Evolutionary conservation across 257 asterid species (phyloP).

Genomic region (Nicotiana undulata): DNA sequence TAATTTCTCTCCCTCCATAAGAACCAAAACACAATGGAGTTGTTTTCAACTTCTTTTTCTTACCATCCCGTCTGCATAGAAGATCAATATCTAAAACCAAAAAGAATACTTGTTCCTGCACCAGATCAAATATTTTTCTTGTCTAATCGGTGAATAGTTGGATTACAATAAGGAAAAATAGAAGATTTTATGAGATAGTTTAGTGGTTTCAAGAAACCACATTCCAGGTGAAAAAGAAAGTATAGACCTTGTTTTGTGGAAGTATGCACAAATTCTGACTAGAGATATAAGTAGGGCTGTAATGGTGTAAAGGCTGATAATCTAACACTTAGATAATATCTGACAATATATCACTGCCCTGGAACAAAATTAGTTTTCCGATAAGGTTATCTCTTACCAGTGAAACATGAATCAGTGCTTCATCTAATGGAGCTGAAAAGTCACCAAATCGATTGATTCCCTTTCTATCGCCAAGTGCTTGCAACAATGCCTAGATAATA

Average conservation of each 20-base stretch:
- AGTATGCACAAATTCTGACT: not conserved
- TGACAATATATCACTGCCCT: not conserved
- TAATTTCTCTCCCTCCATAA: not conserved
- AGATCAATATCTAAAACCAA: not conserved
- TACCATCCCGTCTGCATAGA: not conserved
- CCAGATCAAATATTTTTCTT: not conserved
- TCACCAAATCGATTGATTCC: slow-evolving; percentile 93
- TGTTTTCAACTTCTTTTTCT: not conserved
- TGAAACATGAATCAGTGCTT: slow-evolving; percentile 87
- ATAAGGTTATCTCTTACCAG: slow-evolving; percentile 38
- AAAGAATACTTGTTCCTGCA: not conserved
- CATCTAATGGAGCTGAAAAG: slow-evolving; percentile 98
- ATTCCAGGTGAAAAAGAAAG: not conserved
- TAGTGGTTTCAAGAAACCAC: not conserved
- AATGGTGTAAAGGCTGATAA: not conserved
- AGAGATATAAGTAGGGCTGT: not conserved
- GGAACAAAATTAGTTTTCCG: not conserved
- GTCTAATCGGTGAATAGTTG: not conserved
- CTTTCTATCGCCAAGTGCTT: slow-evolving; percentile 91
- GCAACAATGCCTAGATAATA: slow-evolving; percentile 64
- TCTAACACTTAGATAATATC: not conserved
- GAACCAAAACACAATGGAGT: not conserved
- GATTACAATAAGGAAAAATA: not conserved
- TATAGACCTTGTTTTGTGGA: not conserved
- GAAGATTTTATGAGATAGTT: not conserved